Evolutionary conservation across 2,329 filamentous ascomycete genomes (phyloP), one percentile per base, ranked within the genome.

Genomic region (Teratosphaeria nubilosa): DNA sequence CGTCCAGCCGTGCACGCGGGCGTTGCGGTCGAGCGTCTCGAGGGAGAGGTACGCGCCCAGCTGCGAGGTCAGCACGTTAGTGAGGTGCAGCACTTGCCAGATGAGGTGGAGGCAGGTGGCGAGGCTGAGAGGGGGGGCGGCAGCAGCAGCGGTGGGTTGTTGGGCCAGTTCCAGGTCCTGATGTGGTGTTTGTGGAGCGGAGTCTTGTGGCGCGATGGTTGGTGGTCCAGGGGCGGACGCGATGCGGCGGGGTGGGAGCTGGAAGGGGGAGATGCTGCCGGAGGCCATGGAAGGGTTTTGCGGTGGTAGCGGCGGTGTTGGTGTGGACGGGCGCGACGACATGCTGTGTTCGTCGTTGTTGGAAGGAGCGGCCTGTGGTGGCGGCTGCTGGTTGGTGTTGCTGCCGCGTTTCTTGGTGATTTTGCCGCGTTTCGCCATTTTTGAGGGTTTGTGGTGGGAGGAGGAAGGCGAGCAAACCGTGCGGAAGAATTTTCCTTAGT

Each of bases 1-100:
- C 16, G 25, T 48, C 13, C 51, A 48, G 22, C 50, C 32, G 32
- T 7, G 16, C 1, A 6, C 11, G 10, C 14, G 16, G 22, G 54
- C n/a, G 24, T 59, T 54, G n/a, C 57, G 57, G 10, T 59, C 48
- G 32, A 59, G 54, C 14, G 57, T 41, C 32, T 59, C 57, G 24
- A 59, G 57, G 7, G 57, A 59, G 53, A 59, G 57, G 45, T 31
- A 59, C 9, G 57, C 57, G 57, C 34, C 20, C 5, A 59, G 27
- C 24, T 56, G 57, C 3, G 53, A 56, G 30, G 30, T 41, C 20
- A 56, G 20, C n/a, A 53, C 37, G 50, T 59, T 59, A 30, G 24
- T 31, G 3, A 45, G 48, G 32, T 59, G 57, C 22, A 50, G 11
- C 14, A 53, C 24, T 48, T 59, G 57, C 57, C 57, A 59, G 32